A percentile compares a stretch with the other conserved stretches of the same genome.
Conservation (phyloP, 495 filamentous ascomycete genomes). For the Thozetella sp. region DNA sequence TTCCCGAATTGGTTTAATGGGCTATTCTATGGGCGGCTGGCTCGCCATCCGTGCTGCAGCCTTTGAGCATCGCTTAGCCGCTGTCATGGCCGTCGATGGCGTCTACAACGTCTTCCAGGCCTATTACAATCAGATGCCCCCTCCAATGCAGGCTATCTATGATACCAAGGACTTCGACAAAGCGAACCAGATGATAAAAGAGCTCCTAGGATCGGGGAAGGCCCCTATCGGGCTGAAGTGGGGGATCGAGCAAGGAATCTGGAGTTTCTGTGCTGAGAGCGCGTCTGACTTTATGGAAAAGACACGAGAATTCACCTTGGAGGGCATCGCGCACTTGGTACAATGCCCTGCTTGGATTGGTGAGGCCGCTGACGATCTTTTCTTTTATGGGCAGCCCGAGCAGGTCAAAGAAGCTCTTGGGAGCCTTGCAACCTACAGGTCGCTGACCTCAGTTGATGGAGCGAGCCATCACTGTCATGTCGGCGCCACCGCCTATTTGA, state of each 20-base stretch:
- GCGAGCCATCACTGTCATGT: slow-evolving; percentile 26
- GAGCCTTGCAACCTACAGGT: slow-evolving; percentile 24
- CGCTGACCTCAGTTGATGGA: slow-evolving; percentile 24
- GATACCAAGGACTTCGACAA: slow-evolving; percentile 8
- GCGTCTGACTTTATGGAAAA: slow-evolving; percentile 25
- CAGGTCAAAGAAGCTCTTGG: slow-evolving; percentile 29
- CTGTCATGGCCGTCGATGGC: slow-evolving; percentile 39
- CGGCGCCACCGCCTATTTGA: slow-evolving; percentile 14
- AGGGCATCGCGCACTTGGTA: slow-evolving; percentile 26
- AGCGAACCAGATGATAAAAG: slow-evolving; percentile 11
- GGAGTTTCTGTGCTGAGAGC: slow-evolving; percentile 34
- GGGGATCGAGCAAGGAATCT: slow-evolving; percentile 40
- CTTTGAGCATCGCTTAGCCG: slow-evolving; percentile 42
- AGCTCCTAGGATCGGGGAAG: not conserved
- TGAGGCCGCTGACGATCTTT: slow-evolving; percentile 31
- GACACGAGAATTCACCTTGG: slow-evolving; percentile 21
- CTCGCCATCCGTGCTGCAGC: slow-evolving; percentile 39
- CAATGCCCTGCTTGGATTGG: slow-evolving; percentile 33
- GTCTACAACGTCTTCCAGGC: slow-evolving; percentile 23
- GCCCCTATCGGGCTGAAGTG: slow-evolving; percentile 21
- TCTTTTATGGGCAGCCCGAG: slow-evolving; percentile 34
- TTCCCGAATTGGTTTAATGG: slow-evolving; percentile 27
- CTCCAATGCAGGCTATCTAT: slow-evolving; percentile 3
- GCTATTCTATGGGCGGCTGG: slow-evolving; percentile 39
- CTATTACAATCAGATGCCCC: slow-evolving; percentile 9